Base-by-base conservation (phyloP, 2,329 filamentous ascomycete species). In the Colletotrichum tropicale region DNA sequence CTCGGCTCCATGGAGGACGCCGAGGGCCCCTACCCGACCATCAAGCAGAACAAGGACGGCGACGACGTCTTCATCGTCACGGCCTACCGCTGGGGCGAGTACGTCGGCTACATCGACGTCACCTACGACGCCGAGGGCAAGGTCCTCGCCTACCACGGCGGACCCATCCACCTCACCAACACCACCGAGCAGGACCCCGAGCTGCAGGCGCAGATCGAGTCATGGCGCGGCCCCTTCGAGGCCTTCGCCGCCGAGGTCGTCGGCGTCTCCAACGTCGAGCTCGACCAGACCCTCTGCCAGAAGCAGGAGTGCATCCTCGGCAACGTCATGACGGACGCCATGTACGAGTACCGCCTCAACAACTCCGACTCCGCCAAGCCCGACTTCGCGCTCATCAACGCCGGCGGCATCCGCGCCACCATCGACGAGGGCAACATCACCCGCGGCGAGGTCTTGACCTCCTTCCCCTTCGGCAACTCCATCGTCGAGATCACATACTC, bases 21-120 rank as follows among this genome's bases (percentile, higher is more conserved):
- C 16, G 85, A 88, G 78, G 92, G 92, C 38, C 86, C 89, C 10
- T 94, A 94, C 80, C 92, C 92, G 2, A 94, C 92, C 16, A 91
- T 94, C 66, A 88, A 88, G 68, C 83, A 89, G 32, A 93, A 94
- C 81, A 82, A 87, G 76, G 89, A 91, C 66, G 92, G 91, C 60
- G 90, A 93, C 38, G 92, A 94, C 79, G 92, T 94, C 66, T 94
- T 93, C 80, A 88, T 93, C 79, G 92, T 94, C 21, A 93, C 91
- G 9, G 90, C 92, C 4, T 94, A 92, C 80, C 89, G 91, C 77
- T 94, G 92, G 92, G 92, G 92, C 67, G 91, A 93, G 83, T 93
- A 93, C 71, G 83, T 94, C 4, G 92, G 92, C 73, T 92, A 92
- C 81, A 94, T 94, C 78, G 91, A 93, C 77, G 88, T 94, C 9